These are phyloP conservation scores for Beauveria sp. DNA, from an alignment of 2,329 filamentous ascomycete species.

Conservation along the genomic window DNA sequence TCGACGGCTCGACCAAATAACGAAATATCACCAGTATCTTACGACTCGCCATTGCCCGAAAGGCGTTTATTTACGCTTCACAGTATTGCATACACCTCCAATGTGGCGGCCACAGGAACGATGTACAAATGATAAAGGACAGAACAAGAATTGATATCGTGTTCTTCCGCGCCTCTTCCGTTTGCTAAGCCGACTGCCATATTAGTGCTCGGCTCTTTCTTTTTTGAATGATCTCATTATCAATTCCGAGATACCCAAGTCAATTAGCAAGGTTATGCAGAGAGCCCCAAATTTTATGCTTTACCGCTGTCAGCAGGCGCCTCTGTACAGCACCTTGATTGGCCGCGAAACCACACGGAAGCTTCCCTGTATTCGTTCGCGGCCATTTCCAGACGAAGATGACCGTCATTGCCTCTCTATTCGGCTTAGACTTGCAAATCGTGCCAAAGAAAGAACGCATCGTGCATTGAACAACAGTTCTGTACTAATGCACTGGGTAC, in stretches of 20 bases:
- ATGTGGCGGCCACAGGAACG: neutral
- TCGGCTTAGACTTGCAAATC: neutral
- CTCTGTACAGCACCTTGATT: neutral
- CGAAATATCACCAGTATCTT: neutral
- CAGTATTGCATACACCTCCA: neutral
- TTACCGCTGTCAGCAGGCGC: neutral
- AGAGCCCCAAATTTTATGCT: neutral
- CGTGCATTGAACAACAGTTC: neutral
- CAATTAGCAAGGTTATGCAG: neutral
- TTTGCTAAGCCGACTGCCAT: neutral
- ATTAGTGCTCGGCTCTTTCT: too few relatives aligned
- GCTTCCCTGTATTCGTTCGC: neutral
- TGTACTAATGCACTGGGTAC: neutral
- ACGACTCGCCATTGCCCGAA: neutral
- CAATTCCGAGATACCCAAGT: neutral
- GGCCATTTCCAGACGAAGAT: neutral
- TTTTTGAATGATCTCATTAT: neutral
- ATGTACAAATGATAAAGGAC: neutral
- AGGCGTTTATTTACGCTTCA: neutral
- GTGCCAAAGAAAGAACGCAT: neutral
- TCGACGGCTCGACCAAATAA: neutral
- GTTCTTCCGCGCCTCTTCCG: too few relatives aligned
- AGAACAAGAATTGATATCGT: neutral
- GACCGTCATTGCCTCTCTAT: neutral
- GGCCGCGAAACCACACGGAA: neutral